Evolutionary conservation across 441 rosid species (phyloP).

Genomic region (Populus hybrid): DNA sequence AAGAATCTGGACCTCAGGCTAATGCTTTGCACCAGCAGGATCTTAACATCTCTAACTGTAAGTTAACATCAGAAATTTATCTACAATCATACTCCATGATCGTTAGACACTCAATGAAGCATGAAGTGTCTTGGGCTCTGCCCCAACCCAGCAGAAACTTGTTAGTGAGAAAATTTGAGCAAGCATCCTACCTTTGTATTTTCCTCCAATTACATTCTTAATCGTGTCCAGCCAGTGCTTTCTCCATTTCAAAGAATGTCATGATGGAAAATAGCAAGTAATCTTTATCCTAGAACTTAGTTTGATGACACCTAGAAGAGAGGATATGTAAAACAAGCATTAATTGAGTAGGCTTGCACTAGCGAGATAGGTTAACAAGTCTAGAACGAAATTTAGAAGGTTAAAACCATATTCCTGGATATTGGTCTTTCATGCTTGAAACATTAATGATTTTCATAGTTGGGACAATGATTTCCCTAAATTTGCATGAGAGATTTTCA

Average conservation of each 20-base stretch:
- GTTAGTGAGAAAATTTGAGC: not conserved
- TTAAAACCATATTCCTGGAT: not conserved
- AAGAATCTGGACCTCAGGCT: no score
- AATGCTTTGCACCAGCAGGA: no score
- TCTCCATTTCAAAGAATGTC: not conserved
- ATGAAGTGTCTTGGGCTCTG: not conserved
- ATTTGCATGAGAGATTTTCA: no score
- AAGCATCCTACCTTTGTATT: no score
- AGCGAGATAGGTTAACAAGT: not conserved
- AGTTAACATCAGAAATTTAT: conserved; percentile 27
- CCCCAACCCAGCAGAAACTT: not conserved
- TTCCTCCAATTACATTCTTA: no score
- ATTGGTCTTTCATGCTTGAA: not conserved
- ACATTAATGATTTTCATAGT: not conserved
- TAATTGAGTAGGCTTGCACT: not conserved
- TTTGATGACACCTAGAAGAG: not conserved
- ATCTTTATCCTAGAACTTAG: not conserved
- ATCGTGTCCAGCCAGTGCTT: not conserved
- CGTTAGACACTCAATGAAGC: not conserved
- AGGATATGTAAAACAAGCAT: not conserved
- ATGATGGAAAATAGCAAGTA: not conserved
- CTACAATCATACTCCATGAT: not conserved
- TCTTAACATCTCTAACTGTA: no score
- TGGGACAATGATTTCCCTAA: not conserved
- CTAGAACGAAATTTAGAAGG: not conserved